Conservation (phyloP, 129 eudicot genomes). For the Silybum marianum region DNA sequence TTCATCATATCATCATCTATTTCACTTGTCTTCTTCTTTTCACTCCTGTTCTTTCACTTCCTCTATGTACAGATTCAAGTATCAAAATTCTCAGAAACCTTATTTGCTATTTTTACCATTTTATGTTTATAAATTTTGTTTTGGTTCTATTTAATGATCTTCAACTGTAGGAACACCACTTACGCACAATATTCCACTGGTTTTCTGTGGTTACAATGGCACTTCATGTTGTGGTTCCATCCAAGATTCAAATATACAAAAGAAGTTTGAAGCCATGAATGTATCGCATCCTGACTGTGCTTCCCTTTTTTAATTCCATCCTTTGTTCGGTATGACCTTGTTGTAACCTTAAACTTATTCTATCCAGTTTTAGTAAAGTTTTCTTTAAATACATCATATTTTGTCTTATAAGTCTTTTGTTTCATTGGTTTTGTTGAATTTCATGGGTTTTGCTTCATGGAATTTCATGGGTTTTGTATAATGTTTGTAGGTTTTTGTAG, state of each 20-base stretch:
- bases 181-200: conserved; percentile 28
- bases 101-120: neutral
- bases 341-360: too few relatives aligned
- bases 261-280: conserved; percentile 45
- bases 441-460: too few relatives aligned
- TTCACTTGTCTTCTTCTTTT: conserved; percentile 17
- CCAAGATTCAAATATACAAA: conserved; percentile 34
- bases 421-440: too few relatives aligned
- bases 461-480: too few relatives aligned
- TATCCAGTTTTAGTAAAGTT: too few relatives aligned
- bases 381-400: too few relatives aligned
- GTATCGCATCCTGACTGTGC: conserved; percentile 47
- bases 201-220: conserved; percentile 44
- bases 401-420: too few relatives aligned
- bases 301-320: conserved; percentile 45
- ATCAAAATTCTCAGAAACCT: neutral
- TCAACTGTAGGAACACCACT: conserved; percentile 37
- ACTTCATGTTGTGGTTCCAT: conserved; percentile 43
- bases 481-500: too few relatives aligned
- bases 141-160: conserved; percentile 1
- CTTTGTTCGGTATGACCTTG: conserved; percentile 44
- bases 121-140: neutral
- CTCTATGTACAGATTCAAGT: conserved; percentile 53
- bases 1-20: conserved; percentile 16
- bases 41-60: conserved; percentile 42